These are phyloP conservation scores for Candida boleticola DNA, from an alignment of 805 yeast genomes.

Conservation along the genomic window DNA sequence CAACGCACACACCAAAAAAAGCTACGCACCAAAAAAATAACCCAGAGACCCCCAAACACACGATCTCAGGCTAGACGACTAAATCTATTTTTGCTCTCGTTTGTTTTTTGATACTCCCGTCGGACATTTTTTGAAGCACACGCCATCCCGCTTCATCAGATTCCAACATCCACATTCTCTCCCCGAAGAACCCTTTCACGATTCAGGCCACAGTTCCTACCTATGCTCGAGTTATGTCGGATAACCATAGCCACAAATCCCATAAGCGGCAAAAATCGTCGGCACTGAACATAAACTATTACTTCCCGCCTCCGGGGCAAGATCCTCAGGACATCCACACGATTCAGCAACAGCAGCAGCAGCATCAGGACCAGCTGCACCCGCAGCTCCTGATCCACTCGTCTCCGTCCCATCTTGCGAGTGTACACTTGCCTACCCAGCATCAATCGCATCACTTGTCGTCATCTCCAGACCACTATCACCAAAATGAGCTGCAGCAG, in stretches of 20 bases:
- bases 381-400: conserved; percentile 4
- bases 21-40: neutral
- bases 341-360: conserved; percentile 4
- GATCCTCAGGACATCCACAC: conserved; percentile 6
- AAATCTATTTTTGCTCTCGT: no score
- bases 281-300: conserved; percentile 28
- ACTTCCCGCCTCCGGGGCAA: conserved; percentile 15
- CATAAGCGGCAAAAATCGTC: conserved; percentile 41
- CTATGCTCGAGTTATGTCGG: conserved; percentile 12
- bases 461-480: conserved; percentile 6
- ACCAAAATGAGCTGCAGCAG: conserved; percentile 7
- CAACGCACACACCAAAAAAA: neutral
- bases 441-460: conserved; percentile 7
- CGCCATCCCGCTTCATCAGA: no score
- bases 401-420: conserved; percentile 6
- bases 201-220: conserved; percentile 4
- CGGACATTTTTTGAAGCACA: no score
- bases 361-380: conserved; percentile 3
- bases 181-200: conserved; percentile 1
- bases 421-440: conserved; percentile 7
- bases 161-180: no score
- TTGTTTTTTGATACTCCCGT: no score
- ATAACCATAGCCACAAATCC: conserved; percentile 17
- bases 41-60: no score
- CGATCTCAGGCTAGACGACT: no score